These are phyloP conservation scores for Glycyrrhiza uralensis DNA, from an alignment of 306 rosid species.

Conservation along the genomic window DNA sequence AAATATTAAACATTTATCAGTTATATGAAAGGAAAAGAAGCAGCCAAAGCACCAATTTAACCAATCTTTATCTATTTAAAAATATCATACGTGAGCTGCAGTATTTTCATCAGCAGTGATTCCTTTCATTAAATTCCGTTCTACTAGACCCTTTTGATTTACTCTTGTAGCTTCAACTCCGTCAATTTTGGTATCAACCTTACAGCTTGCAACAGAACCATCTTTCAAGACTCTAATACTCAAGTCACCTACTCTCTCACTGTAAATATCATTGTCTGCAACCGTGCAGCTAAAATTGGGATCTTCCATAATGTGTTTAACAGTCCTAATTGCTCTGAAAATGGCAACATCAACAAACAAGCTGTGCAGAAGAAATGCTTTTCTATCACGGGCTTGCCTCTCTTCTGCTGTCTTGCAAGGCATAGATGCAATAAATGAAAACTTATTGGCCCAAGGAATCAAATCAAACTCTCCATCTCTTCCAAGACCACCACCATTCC, in stretches of 20 bases:
- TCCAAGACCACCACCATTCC: constrained; percentile 95
- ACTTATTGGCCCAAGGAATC: constrained; percentile 86
- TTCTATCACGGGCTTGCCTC: constrained; percentile 90
- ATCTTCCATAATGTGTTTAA: constrained; percentile 55
- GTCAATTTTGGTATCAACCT: constrained; percentile 89
- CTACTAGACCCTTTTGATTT: constrained; percentile 54
- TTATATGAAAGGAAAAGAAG: constrained; percentile 20
- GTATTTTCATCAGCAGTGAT: constrained; percentile 98
- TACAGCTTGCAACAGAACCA: constrained; percentile 72
- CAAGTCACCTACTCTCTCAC: constrained; percentile 75
- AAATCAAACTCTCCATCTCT: constrained; percentile 72
- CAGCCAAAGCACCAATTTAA: constrained; percentile 5
- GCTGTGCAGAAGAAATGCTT: constrained; percentile 93
- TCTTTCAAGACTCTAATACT: constrained; percentile 66
- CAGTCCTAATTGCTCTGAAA: constrained; percentile 69
- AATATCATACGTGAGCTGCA: constrained; percentile 83
- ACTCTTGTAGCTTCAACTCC: constrained; percentile 75
- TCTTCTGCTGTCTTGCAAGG: constrained; percentile 92
- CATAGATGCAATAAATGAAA: constrained; percentile 79
- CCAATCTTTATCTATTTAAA: constrained; percentile 23
- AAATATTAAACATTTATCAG: constrained; percentile 23
- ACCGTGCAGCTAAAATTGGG: constrained; percentile 31
- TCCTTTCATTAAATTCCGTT: constrained; percentile 87
- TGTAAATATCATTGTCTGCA: constrained; percentile 43
- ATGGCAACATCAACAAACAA: constrained; percentile 88